Evolutionary conservation across 768 basidiomycete genomes (phyloP).

Genomic region (Trametes cinnabarina): DNA sequence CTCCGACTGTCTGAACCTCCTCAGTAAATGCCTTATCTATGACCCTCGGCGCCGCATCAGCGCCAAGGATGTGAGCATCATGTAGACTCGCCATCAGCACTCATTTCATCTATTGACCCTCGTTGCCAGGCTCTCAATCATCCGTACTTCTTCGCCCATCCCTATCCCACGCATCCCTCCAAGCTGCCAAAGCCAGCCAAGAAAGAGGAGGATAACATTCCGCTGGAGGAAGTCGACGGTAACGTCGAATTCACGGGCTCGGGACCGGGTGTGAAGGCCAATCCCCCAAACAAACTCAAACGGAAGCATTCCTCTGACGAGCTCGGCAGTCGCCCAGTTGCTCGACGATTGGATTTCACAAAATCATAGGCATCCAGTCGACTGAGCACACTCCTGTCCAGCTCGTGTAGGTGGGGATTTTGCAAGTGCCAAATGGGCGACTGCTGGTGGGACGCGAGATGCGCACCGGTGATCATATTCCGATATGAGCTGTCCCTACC

Average conservation of each 20-base stretch:
- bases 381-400: neutral
- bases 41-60: constrained; percentile 82
- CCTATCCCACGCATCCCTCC: constrained; percentile 84
- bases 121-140: constrained; percentile 72
- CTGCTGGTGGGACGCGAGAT: neutral
- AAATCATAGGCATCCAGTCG: neutral
- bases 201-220: constrained; percentile 45
- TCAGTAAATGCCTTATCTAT: constrained; percentile 75
- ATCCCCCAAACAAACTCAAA: constrained; percentile 57
- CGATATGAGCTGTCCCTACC: neutral
- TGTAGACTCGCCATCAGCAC: neutral
- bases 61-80: constrained; percentile 66
- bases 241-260: constrained; percentile 55
- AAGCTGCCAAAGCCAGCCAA: constrained; percentile 76
- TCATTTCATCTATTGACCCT: neutral
- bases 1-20: constrained; percentile 78
- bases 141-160: constrained; percentile 82
- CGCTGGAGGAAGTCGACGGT: constrained; percentile 77
- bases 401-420: neutral
- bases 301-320: constrained; percentile 66
- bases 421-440: neutral
- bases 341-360: constrained; percentile 73
- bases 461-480: constrained; percentile 4
- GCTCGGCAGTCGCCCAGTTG: constrained; percentile 50
- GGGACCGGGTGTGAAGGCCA: constrained; percentile 53